A percentile compares a stretch with the other conserved stretches of the same genome.
Conservation (phyloP, 169 alveolate genomes). For the Eimeria nieschulzi region DNA sequence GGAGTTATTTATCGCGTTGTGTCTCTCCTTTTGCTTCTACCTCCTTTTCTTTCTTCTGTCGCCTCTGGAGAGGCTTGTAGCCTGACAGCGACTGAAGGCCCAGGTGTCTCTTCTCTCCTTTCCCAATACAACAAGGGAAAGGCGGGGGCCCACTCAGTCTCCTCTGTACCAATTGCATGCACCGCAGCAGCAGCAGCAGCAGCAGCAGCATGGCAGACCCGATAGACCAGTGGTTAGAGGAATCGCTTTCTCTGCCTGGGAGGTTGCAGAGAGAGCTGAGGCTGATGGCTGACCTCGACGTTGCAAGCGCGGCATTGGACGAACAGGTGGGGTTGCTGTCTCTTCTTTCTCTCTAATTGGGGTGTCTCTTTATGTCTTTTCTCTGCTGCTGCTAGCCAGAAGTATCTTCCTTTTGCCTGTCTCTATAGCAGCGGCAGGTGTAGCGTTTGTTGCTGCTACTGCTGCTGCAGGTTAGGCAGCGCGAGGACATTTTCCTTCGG, state of each 20-base stretch:
- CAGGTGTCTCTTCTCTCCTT: too few species aligned
- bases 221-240: slow-evolving; percentile 67
- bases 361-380: neutral
- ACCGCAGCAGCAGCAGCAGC: slow-evolving; percentile 16
- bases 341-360: neutral
- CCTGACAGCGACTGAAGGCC: too few species aligned
- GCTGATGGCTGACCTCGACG: slow-evolving; percentile 66
- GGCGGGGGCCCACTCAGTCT: neutral
- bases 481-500: neutral
- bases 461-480: slow-evolving; percentile 24
- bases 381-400: neutral
- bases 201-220: slow-evolving; percentile 65
- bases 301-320: slow-evolving; percentile 5
- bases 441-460: neutral
- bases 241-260: slow-evolving; percentile 54
- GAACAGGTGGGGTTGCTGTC: slow-evolving; percentile 6
- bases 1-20: too few species aligned
- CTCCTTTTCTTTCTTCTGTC: too few species aligned
- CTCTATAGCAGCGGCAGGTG: neutral
- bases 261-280: slow-evolving; percentile 41
- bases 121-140: neutral
- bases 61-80: too few species aligned
- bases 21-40: too few species aligned
- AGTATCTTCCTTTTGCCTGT: neutral
- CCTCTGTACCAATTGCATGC: neutral